A percentile compares a stretch with the other conserved stretches of the same genome.
Conservation (phyloP, 495 filamentous ascomycete genomes). For the Annulohypoxylon bovei region DNA sequence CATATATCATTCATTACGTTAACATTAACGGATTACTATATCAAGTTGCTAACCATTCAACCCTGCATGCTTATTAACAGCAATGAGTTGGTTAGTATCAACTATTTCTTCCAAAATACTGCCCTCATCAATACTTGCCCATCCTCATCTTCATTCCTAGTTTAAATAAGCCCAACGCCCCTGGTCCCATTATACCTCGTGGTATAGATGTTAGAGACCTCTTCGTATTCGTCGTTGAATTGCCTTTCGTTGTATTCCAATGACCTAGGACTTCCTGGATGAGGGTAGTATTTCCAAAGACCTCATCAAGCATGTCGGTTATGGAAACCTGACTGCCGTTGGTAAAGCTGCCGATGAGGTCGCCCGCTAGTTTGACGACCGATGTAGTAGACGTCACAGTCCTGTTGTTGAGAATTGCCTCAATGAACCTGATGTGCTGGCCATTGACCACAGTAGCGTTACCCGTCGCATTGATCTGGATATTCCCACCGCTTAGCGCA, state of each 20-base stretch:
- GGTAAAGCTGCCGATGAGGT: constrained; percentile 48
- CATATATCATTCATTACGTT: not conserved
- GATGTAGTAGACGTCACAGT: constrained; percentile 50
- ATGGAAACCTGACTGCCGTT: constrained; percentile 31
- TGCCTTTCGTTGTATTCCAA: constrained; percentile 31
- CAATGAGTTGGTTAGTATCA: not conserved
- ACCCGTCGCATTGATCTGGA: constrained; percentile 53
- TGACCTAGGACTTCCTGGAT: constrained; percentile 41
- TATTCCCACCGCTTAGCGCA: constrained; percentile 50
- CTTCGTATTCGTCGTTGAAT: constrained; percentile 15
- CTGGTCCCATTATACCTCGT: constrained; percentile 31
- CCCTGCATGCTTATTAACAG: not conserved
- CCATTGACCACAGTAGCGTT: constrained; percentile 57
- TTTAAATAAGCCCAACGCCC: constrained; percentile 40
- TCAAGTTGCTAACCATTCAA: not conserved
- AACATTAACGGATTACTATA: not conserved
- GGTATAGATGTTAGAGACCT: constrained; percentile 11
- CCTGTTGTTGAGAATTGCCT: constrained; percentile 56
- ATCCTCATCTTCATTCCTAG: constrained; percentile 44
- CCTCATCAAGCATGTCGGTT: constrained; percentile 37
- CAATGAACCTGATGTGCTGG: constrained; percentile 55
- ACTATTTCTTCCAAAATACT: not conserved
- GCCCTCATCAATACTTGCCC: constrained; percentile 18
- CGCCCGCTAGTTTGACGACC: constrained; percentile 49
- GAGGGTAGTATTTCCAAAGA: constrained; percentile 45